phyloP scores from a whole-genome alignment of 257 asterid species.

The Solanum ossicruentum region DNA sequence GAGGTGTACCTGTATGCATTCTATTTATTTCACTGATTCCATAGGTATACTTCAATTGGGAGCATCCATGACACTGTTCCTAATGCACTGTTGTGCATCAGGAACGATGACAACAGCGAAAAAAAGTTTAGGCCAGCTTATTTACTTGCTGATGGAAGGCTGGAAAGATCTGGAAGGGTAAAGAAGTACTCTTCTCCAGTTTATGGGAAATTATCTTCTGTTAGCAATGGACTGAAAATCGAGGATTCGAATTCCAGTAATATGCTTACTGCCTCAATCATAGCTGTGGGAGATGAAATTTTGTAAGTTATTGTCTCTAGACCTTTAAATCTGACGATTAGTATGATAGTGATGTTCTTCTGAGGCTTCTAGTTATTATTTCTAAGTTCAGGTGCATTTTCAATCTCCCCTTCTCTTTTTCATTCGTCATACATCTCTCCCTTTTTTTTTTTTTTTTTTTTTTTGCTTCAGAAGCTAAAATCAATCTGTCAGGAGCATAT shows the following conservation, averaged over 20 bases:
- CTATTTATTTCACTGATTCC: conserved; percentile 1
- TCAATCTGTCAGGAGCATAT: not conserved
- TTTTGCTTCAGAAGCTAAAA: not conserved
- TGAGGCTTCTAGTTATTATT: not conserved
- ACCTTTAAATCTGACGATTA: not conserved
- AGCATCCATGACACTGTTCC: conserved; percentile 95
- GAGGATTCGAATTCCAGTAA: conserved; percentile 25
- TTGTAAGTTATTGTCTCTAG: conserved; percentile 44
- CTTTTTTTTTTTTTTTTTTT: not conserved
- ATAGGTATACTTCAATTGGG: conserved; percentile 93
- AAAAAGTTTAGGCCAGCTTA: conserved; percentile 72
- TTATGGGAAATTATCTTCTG: conserved; percentile 17
- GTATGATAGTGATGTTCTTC: not conserved
- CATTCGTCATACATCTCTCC: not conserved
- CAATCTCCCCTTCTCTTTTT: not conserved
- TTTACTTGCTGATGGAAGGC: conserved; percentile 76
- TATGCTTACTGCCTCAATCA: conserved; percentile 51
- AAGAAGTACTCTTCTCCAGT: conserved; percentile 35
- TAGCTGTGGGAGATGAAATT: conserved; percentile 86
- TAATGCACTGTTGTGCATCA: conserved; percentile 46
- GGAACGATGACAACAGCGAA: conserved; percentile 22
- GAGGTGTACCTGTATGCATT: not conserved
- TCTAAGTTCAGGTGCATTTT: not conserved
- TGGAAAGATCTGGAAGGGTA: conserved; percentile 88
- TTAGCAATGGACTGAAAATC: conserved; percentile 39